A percentile compares a stretch with the other conserved stretches of the same genome.
Evolutionary conservation across 805 yeast genomes (phyloP).

Genomic region (Ogataea glucozyma): DNA sequence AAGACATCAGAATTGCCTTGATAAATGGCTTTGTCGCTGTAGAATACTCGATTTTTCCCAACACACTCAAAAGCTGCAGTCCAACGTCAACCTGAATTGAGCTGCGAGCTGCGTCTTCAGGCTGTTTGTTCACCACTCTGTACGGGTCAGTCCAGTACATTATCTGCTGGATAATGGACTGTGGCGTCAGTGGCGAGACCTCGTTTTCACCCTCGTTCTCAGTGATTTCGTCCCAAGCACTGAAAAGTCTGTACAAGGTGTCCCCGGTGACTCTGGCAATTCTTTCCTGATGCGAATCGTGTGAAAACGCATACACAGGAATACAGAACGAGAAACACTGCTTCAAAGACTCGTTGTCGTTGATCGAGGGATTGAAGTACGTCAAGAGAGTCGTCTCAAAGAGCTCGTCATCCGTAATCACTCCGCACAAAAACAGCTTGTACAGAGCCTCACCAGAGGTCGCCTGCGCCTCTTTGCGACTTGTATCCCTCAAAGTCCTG

Average conservation of each 20-base stretch:
- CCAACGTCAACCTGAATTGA: slow-evolving; percentile 58
- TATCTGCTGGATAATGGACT: slow-evolving; percentile 65
- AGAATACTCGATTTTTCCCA: slow-evolving; percentile 49
- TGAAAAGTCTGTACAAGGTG: slow-evolving; percentile 59
- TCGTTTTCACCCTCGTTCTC: slow-evolving; percentile 33
- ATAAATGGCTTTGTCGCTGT: slow-evolving; percentile 52
- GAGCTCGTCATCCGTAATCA: slow-evolving; percentile 67
- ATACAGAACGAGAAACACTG: slow-evolving; percentile 85
- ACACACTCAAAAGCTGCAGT: slow-evolving; percentile 51
- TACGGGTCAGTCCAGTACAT: slow-evolving; percentile 85
- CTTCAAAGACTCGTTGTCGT: slow-evolving; percentile 61
- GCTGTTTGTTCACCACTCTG: slow-evolving; percentile 52
- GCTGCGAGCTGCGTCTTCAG: slow-evolving; percentile 43
- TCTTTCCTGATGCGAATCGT: slow-evolving; percentile 65
- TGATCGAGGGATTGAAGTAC: slow-evolving; percentile 71
- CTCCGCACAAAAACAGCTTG: slow-evolving; percentile 76
- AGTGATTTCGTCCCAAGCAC: slow-evolving; percentile 40
- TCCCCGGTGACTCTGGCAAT: slow-evolving; percentile 66
- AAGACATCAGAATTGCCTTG: slow-evolving; percentile 51
- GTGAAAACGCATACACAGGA: slow-evolving; percentile 85
- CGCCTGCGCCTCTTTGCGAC: slow-evolving; percentile 68
- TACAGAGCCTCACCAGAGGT: slow-evolving; percentile 84
- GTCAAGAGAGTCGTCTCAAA: slow-evolving; percentile 69
- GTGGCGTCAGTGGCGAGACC: slow-evolving; percentile 42
- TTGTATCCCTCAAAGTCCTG: slow-evolving; percentile 57